A percentile compares a stretch with the other conserved stretches of the same genome.
phyloP scores from a whole-genome alignment of 306 rosid species.

The Albizia julibrissin region DNA sequence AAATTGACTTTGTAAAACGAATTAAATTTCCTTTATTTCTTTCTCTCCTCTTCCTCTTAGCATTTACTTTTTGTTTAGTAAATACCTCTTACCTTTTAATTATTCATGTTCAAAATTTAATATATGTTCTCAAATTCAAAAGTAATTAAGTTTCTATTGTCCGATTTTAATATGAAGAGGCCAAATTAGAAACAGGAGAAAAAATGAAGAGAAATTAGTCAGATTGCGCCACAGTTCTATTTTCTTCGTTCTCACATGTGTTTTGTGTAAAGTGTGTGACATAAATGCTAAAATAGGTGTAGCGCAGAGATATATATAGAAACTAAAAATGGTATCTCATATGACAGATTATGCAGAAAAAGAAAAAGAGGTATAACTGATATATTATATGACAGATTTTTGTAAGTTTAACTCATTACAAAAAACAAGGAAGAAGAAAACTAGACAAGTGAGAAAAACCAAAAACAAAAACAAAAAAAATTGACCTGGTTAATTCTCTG shows the following conservation, averaged over 20 bases:
- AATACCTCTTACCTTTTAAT: too few relatives aligned
- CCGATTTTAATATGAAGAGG: not conserved
- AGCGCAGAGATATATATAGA: not conserved
- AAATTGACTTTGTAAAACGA: not conserved
- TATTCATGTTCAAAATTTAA: too few relatives aligned
- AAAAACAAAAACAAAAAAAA: too few relatives aligned
- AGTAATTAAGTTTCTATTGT: too few relatives aligned
- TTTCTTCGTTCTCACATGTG: not conserved
- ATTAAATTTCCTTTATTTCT: not conserved
- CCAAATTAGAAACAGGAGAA: not conserved
- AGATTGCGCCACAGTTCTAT: not conserved
- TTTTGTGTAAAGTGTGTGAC: not conserved
- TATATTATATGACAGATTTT: not conserved
- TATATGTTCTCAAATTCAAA: not conserved
- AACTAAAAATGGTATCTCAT: not conserved
- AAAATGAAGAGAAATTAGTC: not conserved
- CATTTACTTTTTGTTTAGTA: not conserved
- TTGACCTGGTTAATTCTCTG: not conserved
- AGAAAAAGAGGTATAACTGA: not conserved
- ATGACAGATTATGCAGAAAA: not conserved
- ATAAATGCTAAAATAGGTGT: not conserved
- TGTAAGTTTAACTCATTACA: not conserved
- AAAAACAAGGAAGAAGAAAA: not conserved
- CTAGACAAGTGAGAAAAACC: not conserved
- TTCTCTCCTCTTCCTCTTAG: not conserved